These are phyloP conservation scores for Penicillium cosmopolitanum DNA, from an alignment of 495 filamentous ascomycete genomes.

Conservation along the genomic window DNA sequence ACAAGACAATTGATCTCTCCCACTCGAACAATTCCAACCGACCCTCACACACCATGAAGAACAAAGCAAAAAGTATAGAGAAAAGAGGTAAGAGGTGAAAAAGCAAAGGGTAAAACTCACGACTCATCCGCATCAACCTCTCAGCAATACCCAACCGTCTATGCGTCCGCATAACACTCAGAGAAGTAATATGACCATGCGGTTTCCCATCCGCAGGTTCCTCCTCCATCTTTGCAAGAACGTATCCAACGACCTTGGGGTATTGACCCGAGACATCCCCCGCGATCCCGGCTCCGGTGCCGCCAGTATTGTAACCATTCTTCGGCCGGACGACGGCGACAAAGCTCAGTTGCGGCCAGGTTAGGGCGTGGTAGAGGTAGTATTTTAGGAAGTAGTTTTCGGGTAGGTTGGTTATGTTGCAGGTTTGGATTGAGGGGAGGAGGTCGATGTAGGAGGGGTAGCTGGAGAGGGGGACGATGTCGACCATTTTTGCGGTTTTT, in stretches of 20 bases:
- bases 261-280: slow-evolving; percentile 68
- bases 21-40: too few species aligned
- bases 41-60: not conserved
- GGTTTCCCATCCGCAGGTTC: slow-evolving; percentile 88
- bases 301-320: slow-evolving; percentile 49
- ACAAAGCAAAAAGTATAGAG: slow-evolving; percentile 11
- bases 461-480: slow-evolving; percentile 52
- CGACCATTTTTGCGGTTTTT: slow-evolving; percentile 46
- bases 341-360: slow-evolving; percentile 95
- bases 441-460: slow-evolving; percentile 58
- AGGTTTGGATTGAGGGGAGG: slow-evolving; percentile 94
- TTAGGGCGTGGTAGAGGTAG: slow-evolving; percentile 98
- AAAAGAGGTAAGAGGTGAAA: slow-evolving; percentile 9
- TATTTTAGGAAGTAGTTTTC: slow-evolving; percentile 99
- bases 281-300: slow-evolving; percentile 18
- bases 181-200: slow-evolving; percentile 94
- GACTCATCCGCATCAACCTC: slow-evolving; percentile 93
- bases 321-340: slow-evolving; percentile 90
- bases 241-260: slow-evolving; percentile 98
- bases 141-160: slow-evolving; percentile 88
- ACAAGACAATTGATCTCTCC: too few species aligned
- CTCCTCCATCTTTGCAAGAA: slow-evolving; percentile 99
- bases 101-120: slow-evolving; percentile 58
- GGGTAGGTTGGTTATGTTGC: slow-evolving; percentile 97
- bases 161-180: slow-evolving; percentile 97